Evolutionary conservation across 192 early-diverging fungal species (phyloP).

Genomic region (Phlyctochytrium planicorne): DNA sequence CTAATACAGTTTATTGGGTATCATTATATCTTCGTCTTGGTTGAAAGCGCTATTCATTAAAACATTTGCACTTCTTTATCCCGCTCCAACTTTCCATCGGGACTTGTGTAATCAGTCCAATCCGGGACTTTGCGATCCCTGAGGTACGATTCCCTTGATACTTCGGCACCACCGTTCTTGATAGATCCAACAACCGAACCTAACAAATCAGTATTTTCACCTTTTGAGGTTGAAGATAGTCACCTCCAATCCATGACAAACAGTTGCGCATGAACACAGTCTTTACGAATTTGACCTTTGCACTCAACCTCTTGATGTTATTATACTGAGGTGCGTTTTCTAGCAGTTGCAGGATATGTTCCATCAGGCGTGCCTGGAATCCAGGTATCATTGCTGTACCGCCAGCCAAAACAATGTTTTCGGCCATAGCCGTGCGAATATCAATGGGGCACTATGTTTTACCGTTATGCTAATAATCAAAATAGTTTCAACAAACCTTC

Average conservation of each 20-base stretch:
- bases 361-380: slow-evolving; percentile 58
- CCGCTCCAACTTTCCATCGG: no score
- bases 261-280: slow-evolving; percentile 67
- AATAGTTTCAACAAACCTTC: slow-evolving; percentile 28
- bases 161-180: not conserved
- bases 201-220: not conserved
- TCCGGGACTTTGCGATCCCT: not conserved
- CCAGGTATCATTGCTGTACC: slow-evolving; percentile 76
- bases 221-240: not conserved
- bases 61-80: no score
- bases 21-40: no score
- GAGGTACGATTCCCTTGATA: not conserved
- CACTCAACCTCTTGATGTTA: slow-evolving; percentile 5
- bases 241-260: slow-evolving; percentile 78
- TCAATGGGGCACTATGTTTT: slow-evolving; percentile 63
- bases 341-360: slow-evolving; percentile 59
- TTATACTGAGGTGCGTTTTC: slow-evolving; percentile 46
- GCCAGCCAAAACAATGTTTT: slow-evolving; percentile 71
- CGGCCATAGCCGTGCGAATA: slow-evolving; percentile 63
- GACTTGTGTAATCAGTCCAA: not conserved
- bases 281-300: slow-evolving; percentile 28
- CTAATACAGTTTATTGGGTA: no score
- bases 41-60: no score
- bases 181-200: not conserved
- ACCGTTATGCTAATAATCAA: not conserved